Conservation (phyloP, 2,329 filamentous ascomycete species). For the Colletotrichum filicis region DNA sequence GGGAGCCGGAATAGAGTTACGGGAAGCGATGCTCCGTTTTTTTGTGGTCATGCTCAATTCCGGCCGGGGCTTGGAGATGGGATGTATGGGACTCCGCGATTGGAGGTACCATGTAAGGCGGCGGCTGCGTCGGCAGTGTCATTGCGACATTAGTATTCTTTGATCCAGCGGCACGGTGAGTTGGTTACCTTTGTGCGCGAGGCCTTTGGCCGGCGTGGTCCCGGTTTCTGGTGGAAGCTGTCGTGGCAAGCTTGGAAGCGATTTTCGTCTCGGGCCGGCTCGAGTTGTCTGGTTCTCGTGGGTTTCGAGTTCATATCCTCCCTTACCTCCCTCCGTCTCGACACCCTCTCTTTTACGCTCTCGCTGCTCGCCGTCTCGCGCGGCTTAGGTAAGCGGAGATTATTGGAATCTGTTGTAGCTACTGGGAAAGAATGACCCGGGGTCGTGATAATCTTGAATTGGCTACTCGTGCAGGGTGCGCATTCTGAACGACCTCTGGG, state of each 20-base stretch:
- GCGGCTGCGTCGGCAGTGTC: neutral
- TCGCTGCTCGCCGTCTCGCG: neutral
- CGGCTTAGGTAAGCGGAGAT: neutral
- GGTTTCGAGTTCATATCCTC: neutral
- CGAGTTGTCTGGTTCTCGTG: neutral
- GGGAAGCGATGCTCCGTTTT: too few species aligned
- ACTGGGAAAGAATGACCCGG: neutral
- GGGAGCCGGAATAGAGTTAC: too few species aligned
- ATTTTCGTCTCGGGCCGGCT: neutral
- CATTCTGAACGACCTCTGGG: neutral
- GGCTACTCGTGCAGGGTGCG: neutral
- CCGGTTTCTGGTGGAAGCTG: too few species aligned
- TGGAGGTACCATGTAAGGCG: too few species aligned
- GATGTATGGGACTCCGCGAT: too few species aligned
- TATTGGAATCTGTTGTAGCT: neutral
- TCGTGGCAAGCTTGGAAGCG: neutral
- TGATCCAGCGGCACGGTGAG: too few species aligned
- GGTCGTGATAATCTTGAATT: too few species aligned
- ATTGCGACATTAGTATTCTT: neutral
- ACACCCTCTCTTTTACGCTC: neutral
- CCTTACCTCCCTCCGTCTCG: neutral
- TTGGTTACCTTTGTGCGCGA: too few species aligned
- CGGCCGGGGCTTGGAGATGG: too few species aligned
- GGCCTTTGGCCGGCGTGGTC: too few species aligned
- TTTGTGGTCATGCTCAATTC: too few species aligned